These are phyloP conservation scores for Yamadazyma dushanensis DNA, from an alignment of 1,139 yeast genomes.

Conservation along the genomic window DNA sequence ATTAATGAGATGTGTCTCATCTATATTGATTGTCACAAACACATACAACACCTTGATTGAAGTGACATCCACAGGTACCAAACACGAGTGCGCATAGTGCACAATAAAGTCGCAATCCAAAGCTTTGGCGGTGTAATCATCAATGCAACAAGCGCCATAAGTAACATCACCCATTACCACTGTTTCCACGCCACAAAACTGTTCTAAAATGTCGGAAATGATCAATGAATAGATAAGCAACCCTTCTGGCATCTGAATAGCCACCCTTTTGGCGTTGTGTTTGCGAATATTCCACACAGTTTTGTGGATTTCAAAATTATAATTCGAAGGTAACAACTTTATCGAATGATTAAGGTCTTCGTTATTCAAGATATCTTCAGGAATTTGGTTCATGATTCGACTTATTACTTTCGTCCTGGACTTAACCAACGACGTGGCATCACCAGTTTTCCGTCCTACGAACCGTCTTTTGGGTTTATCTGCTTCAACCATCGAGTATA, in stretches of 20 bases:
- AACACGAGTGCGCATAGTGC: slow-evolving; percentile 96
- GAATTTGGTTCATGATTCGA: slow-evolving; percentile 84
- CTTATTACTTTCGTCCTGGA: slow-evolving; percentile 38
- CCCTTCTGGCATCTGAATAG: slow-evolving; percentile 98
- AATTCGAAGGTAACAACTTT: slow-evolving; percentile 78
- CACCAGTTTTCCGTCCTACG: slow-evolving; percentile 30
- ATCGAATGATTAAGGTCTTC: slow-evolving; percentile 80
- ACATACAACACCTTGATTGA: slow-evolving; percentile 86
- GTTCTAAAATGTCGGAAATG: slow-evolving; percentile 86
- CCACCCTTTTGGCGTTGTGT: slow-evolving; percentile 70
- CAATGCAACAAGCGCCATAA: slow-evolving; percentile 98
- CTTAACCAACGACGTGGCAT: slow-evolving; percentile 24
- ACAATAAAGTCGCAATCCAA: slow-evolving; percentile 91
- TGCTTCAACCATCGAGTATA: slow-evolving; percentile 3
- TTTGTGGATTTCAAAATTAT: slow-evolving; percentile 93
- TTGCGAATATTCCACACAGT: slow-evolving; percentile 91
- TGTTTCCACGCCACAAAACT: slow-evolving; percentile 84
- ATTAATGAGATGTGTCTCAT: slow-evolving; percentile 74
- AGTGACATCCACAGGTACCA: slow-evolving; percentile 93
- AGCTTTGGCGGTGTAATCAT: slow-evolving; percentile 91
- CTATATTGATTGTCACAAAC: slow-evolving; percentile 92
- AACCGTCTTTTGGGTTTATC: slow-evolving; percentile 24
- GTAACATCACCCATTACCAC: slow-evolving; percentile 98
- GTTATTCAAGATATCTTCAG: slow-evolving; percentile 79
- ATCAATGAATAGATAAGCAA: slow-evolving; percentile 81